These are phyloP conservation scores for Sordariomycetes sp. DNA, from an alignment of 2,329 filamentous ascomycete genomes.

Conservation along the genomic window DNA sequence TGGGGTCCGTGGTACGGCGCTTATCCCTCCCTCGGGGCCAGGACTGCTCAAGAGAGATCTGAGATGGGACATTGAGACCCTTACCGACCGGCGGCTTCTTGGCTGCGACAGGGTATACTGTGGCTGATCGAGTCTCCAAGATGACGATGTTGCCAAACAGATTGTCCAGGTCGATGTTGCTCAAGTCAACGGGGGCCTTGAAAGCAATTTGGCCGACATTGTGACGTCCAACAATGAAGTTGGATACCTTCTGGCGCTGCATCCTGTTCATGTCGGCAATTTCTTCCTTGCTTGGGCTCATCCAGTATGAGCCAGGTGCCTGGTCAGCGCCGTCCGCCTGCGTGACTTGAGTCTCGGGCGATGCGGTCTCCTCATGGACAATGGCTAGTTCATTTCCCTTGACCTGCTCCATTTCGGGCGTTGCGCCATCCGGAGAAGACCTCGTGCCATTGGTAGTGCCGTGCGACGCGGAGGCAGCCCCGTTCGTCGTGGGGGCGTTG, in stretches of 20 bases:
- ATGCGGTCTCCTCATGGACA: conserved; percentile 57
- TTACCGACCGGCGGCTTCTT: conserved; percentile 77
- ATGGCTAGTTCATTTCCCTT: conserved; percentile 66
- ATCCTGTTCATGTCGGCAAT: conserved; percentile 68
- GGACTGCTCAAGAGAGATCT: conserved; percentile 80
- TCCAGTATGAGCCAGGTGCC: conserved; percentile 73
- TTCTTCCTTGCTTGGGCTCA: conserved; percentile 61
- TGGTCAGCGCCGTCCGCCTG: conserved; percentile 20
- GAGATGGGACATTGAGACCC: conserved; percentile 82
- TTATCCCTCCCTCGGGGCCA: conserved; percentile 65
- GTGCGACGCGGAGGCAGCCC: conserved; percentile 9
- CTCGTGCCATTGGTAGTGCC: conserved; percentile 14
- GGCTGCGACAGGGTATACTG: conserved; percentile 67
- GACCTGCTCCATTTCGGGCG: conserved; percentile 54
- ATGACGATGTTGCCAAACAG: conserved; percentile 65
- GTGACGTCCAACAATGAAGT: conserved; percentile 72
- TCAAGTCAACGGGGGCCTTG: conserved; percentile 71
- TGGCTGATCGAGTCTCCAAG: conserved; percentile 65
- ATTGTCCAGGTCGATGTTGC: conserved; percentile 63
- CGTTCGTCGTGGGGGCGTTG: conserved; percentile 25
- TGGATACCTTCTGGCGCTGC: conserved; percentile 59
- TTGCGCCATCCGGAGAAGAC: not conserved
- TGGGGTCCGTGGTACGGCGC: conserved; percentile 38
- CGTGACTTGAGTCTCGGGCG: conserved; percentile 11
- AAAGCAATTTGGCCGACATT: conserved; percentile 76